Evolutionary conservation across 768 basidiomycete species (phyloP).

Genomic region (Mycena maculata): DNA sequence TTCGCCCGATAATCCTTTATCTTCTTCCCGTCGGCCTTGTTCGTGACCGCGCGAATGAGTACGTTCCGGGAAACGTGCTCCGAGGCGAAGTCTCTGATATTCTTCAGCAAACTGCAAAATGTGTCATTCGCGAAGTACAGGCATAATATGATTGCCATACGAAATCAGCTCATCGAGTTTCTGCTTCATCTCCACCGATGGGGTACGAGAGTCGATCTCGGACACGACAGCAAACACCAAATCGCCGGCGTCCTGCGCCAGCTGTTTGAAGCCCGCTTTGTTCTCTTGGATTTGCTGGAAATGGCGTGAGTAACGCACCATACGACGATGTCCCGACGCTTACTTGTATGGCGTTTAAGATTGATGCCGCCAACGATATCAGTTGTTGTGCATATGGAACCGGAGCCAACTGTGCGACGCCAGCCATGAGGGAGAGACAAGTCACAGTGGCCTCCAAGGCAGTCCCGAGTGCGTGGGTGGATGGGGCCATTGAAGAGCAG

Average conservation of each 20-base stretch:
- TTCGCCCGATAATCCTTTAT: slow-evolving; percentile 4
- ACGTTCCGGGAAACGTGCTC: not conserved
- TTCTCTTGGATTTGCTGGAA: slow-evolving; percentile 3
- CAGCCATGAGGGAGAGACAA: not conserved
- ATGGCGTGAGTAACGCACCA: not conserved
- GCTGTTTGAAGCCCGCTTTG: slow-evolving; percentile 11
- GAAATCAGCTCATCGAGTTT: not conserved
- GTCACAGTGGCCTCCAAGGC: not conserved
- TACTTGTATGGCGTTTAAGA: not conserved
- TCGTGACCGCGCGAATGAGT: not conserved
- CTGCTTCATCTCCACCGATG: not conserved
- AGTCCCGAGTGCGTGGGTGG: not conserved
- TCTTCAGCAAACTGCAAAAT: not conserved
- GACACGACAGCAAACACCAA: not conserved
- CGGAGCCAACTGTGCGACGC: not conserved
- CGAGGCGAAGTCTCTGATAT: not conserved
- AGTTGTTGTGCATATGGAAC: slow-evolving; percentile 5
- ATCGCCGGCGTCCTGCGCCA: not conserved
- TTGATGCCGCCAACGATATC: slow-evolving; percentile 13
- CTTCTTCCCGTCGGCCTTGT: not conserved
- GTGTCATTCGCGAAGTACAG: not conserved
- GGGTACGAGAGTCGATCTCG: not conserved
- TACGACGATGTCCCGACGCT: not conserved
- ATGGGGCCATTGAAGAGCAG: not conserved
- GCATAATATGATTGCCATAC: not conserved